phyloP scores from a whole-genome alignment of 1,284 basidiomycete genomes.

The Vanrija humicola region DNA sequence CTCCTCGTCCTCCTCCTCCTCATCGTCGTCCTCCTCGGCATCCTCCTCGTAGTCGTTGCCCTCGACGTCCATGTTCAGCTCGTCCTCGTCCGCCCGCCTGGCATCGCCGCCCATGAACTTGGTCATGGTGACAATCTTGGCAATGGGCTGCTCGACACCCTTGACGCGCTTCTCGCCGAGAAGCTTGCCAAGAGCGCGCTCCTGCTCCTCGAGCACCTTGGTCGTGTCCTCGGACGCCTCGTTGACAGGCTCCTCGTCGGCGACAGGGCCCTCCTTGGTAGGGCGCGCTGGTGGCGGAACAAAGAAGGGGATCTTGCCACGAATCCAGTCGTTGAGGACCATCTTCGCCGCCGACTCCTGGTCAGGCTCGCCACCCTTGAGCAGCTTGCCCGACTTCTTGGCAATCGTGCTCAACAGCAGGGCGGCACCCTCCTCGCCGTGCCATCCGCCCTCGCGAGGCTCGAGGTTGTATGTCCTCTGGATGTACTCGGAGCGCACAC shows the following conservation, averaged over 20 bases:
- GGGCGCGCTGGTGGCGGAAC: slow-evolving; percentile 51
- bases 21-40: slow-evolving; percentile 49
- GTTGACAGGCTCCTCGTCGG: slow-evolving; percentile 25
- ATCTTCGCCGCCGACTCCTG: slow-evolving; percentile 90
- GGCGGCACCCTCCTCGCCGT: slow-evolving; percentile 57
- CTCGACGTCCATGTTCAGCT: slow-evolving; percentile 39
- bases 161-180: slow-evolving; percentile 52
- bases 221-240: slow-evolving; percentile 28
- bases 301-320: slow-evolving; percentile 67
- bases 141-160: slow-evolving; percentile 57
- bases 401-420: slow-evolving; percentile 81
- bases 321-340: slow-evolving; percentile 93
- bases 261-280: slow-evolving; percentile 32
- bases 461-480: slow-evolving; percentile 80
- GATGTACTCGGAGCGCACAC: slow-evolving; percentile 90
- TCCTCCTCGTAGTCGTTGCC: slow-evolving; percentile 24
- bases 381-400: slow-evolving; percentile 81
- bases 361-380: slow-evolving; percentile 94
- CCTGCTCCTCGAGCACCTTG: slow-evolving; percentile 43
- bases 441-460: slow-evolving; percentile 55
- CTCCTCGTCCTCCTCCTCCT: slow-evolving; percentile 54
- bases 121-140: slow-evolving; percentile 56
- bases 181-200: slow-evolving; percentile 43
- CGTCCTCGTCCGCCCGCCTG: slow-evolving; percentile 44
- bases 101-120: slow-evolving; percentile 53